Evolutionary conservation across 169 alveolate genomes (phyloP).

Genomic region (Plasmodium vinckei): DNA sequence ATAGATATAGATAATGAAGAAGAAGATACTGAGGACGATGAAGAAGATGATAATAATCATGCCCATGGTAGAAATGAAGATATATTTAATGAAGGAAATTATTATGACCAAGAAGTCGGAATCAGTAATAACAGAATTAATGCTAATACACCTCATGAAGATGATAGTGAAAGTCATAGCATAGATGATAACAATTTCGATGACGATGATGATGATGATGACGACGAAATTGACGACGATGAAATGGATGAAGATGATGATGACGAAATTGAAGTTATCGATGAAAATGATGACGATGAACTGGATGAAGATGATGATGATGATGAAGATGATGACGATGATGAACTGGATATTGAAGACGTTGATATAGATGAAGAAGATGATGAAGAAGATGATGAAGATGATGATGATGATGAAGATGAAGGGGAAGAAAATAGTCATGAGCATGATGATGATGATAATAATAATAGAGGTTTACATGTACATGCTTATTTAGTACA

Average conservation of each 20-base stretch:
- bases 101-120: constrained; percentile 11
- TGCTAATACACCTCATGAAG: constrained; percentile 2
- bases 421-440: constrained; percentile 19
- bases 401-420: constrained; percentile 40
- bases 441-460: constrained; percentile 74
- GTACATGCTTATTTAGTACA: constrained; percentile 81
- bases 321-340: constrained; percentile 63
- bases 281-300: constrained; percentile 79
- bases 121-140: background rate
- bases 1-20: constrained; percentile 21
- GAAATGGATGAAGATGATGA: constrained; percentile 77
- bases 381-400: too few relatives aligned
- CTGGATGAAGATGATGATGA: constrained; percentile 60
- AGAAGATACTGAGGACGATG: constrained; percentile 7
- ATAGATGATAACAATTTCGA: constrained; percentile 51
- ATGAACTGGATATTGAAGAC: constrained; percentile 25
- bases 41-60: constrained; percentile 21
- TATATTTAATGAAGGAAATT: constrained; percentile 3
- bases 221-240: constrained; percentile 76
- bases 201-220: constrained; percentile 75
- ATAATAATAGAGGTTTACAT: constrained; percentile 73
- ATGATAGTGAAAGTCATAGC: constrained; percentile 4
- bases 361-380: constrained; percentile 80
- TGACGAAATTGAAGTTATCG: constrained; percentile 67
- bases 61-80: constrained; percentile 12